phyloP scores from a whole-genome alignment of 345 rosid genomes.

The Conringia planisiliqua region DNA sequence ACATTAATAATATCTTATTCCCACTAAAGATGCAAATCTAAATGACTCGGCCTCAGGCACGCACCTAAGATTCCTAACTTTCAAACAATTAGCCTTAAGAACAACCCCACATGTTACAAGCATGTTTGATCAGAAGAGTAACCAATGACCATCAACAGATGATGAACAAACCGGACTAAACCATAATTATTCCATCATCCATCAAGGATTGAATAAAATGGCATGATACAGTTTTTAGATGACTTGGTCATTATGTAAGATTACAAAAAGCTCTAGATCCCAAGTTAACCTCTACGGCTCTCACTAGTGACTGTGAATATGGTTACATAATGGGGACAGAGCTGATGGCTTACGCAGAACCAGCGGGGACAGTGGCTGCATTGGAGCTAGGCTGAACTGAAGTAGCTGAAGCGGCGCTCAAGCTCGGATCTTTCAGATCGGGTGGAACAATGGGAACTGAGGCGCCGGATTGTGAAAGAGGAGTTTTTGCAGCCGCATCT shows the following conservation, averaged over 20 bases:
- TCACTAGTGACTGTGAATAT: conserved; percentile 24
- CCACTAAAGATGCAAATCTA: not conserved
- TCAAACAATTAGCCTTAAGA: not conserved
- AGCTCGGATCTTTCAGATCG: conserved; percentile 11
- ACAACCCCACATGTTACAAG: not conserved
- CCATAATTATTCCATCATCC: conserved; percentile 7
- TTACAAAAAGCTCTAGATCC: conserved; percentile 15
- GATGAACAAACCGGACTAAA: conserved; percentile 5
- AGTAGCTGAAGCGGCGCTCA: conserved; percentile 17
- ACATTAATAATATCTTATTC: not conserved
- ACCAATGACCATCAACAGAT: not conserved
- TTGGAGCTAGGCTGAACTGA: conserved; percentile 26
- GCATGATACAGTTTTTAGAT: conserved; percentile 10
- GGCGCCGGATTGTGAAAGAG: conserved; percentile 11
- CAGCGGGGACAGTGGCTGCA: conserved; percentile 23
- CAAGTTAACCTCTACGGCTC: conserved; percentile 26
- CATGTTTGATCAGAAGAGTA: conserved; percentile 5
- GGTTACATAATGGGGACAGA: conserved; percentile 14
- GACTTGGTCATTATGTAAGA: conserved; percentile 24
- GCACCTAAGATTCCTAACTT: not conserved
- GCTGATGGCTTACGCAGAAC: conserved; percentile 20
- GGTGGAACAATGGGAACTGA: conserved; percentile 24
- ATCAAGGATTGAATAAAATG: conserved; percentile 13
- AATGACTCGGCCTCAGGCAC: not conserved
- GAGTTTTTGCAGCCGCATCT: conserved; percentile 10